These are phyloP conservation scores for Linnemannia exigua DNA, from an alignment of 192 early-diverging fungal species.

Conservation along the genomic window DNA sequence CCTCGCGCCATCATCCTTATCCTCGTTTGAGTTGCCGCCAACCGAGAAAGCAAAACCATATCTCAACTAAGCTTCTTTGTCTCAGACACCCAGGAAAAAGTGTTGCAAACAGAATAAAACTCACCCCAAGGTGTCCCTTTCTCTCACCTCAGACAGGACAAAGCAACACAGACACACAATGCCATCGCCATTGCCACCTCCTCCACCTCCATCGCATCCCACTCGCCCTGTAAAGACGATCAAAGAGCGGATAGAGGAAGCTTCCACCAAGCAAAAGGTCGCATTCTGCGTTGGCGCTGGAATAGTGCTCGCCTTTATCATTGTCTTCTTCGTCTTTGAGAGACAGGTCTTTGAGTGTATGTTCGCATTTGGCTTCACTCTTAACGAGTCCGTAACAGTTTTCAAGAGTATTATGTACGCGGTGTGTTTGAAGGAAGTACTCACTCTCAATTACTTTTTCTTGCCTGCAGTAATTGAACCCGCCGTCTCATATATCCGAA, in stretches of 20 bases:
- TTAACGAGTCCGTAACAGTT: not conserved
- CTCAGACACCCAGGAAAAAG: not conserved
- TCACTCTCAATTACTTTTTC: not conserved
- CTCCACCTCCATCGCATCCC: not conserved
- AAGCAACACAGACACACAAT: not conserved
- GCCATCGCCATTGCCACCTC: not conserved
- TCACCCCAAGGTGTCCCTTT: too few species aligned
- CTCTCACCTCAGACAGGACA: not conserved
- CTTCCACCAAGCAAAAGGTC: constrained; percentile 4
- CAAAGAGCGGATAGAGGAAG: not conserved
- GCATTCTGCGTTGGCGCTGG: not conserved
- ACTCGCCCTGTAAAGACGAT: not conserved
- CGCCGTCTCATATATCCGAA: constrained; percentile 32
- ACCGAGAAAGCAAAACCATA: not conserved
- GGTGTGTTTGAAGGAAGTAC: not conserved
- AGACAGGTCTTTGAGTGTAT: constrained; percentile 44
- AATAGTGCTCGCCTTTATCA: constrained; percentile 23
- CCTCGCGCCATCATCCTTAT: not conserved
- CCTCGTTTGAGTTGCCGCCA: not conserved
- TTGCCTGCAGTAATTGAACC: constrained; percentile 28
- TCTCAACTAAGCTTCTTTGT: not conserved
- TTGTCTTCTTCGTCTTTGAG: constrained; percentile 39
- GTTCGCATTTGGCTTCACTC: not conserved
- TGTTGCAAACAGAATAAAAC: too few species aligned
- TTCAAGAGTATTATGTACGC: not conserved